phyloP scores from a whole-genome alignment of 495 filamentous ascomycete species.

The Oidiodendron maius region DNA sequence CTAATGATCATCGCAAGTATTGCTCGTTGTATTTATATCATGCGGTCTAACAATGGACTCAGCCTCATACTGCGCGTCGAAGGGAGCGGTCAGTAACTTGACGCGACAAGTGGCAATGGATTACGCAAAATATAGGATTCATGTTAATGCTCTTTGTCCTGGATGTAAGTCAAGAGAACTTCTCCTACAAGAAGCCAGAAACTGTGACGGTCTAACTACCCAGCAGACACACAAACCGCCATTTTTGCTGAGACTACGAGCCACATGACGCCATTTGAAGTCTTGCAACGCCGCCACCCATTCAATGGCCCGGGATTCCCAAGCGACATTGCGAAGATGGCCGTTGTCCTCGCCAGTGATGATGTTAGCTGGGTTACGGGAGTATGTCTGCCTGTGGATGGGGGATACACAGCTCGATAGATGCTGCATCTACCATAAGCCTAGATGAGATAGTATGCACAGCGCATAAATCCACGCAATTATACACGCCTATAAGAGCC shows the following conservation, averaged over 20 bases:
- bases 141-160: slow-evolving; percentile 49
- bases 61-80: no score
- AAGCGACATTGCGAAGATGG: background rate
- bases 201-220: background rate
- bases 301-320: background rate
- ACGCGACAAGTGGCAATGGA: slow-evolving; percentile 43
- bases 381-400: background rate
- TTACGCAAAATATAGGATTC: slow-evolving; percentile 43
- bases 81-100: background rate
- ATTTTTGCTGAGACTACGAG: no score
- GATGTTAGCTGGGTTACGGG: background rate
- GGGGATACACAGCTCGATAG: background rate
- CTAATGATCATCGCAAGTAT: no score
- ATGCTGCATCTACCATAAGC: no score
- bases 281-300: background rate
- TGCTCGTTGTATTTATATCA: no score
- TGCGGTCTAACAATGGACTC: no score
- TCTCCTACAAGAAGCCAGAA: background rate
- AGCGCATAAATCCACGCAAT: no score
- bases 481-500: no score
- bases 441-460: no score
- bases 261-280: no score
- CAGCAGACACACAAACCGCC: background rate
- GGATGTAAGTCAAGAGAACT: slow-evolving; percentile 35
- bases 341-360: background rate